Conservation (phyloP, 2,329 filamentous ascomycete genomes). For the Neopestalotiopsis clavispora region DNA sequence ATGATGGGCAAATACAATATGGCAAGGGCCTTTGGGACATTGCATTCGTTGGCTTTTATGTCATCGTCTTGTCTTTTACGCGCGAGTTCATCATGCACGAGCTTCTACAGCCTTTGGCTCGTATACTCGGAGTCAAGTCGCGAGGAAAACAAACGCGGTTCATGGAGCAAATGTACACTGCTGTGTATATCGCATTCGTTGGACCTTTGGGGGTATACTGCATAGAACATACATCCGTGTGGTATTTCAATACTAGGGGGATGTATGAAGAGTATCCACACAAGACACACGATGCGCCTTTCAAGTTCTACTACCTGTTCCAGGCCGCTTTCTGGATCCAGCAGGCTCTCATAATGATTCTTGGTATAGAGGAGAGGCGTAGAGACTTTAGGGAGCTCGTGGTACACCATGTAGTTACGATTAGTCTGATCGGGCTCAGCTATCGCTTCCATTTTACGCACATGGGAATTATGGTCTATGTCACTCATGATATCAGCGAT, state of each 20-base stretch:
- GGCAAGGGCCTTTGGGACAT: conserved; percentile 89
- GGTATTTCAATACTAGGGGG: conserved; percentile 91
- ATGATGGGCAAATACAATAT: conserved; percentile 62
- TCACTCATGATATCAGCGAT: conserved; percentile 92
- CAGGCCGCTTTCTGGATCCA: conserved; percentile 96
- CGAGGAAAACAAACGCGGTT: conserved; percentile 85
- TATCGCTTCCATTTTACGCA: conserved; percentile 98
- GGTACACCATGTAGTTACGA: conserved; percentile 86
- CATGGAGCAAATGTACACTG: conserved; percentile 96
- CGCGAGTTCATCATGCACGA: conserved; percentile 97
- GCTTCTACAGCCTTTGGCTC: conserved; percentile 77
- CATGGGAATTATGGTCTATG: conserved; percentile 91
- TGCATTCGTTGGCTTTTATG: conserved; percentile 89
- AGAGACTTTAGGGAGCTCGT: conserved; percentile 97
- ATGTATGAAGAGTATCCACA: conserved; percentile 94
- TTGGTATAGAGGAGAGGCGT: conserved; percentile 89
- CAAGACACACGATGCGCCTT: conserved; percentile 74
- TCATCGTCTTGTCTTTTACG: conserved; percentile 86
- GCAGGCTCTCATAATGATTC: conserved; percentile 86
- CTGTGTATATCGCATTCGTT: conserved; percentile 84
- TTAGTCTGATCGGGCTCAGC: conserved; percentile 81
- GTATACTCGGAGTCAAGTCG: conserved; percentile 69
- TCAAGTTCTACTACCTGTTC: conserved; percentile 97
- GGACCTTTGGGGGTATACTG: conserved; percentile 87
- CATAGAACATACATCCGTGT: conserved; percentile 88